A percentile compares a stretch with the other conserved stretches of the same genome.
phyloP scores from a whole-genome alignment of 345 rosid genomes.

The Euphorbia peplus region DNA sequence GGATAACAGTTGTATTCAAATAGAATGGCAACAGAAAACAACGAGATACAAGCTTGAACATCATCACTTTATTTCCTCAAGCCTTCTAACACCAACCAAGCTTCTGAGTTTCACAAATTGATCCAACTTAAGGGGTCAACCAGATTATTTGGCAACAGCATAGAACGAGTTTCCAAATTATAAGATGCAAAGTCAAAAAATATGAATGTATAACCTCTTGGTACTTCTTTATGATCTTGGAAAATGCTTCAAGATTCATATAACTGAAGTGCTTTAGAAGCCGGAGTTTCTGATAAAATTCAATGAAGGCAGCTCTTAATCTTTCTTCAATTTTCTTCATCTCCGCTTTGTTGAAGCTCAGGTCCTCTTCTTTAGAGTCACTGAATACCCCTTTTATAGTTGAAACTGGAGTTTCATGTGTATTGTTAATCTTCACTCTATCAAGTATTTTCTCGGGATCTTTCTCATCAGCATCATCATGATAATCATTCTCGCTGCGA shows the following conservation, averaged over 20 bases:
- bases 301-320: conserved; percentile 45
- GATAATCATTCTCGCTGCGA: conserved; percentile 16
- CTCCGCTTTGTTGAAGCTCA: conserved; percentile 48
- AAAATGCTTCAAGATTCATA: conserved; percentile 71
- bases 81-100: no score
- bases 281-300: conserved; percentile 70
- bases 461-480: conserved; percentile 21
- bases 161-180: no score
- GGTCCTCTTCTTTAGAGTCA: conserved; percentile 51
- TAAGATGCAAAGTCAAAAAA: not conserved
- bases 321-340: conserved; percentile 52
- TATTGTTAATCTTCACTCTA: conserved; percentile 55
- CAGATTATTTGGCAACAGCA: no score
- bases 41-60: no score
- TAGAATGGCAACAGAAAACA: no score
- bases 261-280: conserved; percentile 63
- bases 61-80: no score
- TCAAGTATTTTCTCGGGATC: conserved; percentile 53
- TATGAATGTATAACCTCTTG: conserved; percentile 46
- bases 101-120: no score
- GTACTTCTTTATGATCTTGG: conserved; percentile 68
- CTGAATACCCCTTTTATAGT: conserved; percentile 56
- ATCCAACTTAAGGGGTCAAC: no score
- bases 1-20: no score
- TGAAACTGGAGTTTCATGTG: conserved; percentile 53